Percentiles rank a stretch among this genome's conserved stretches.
These are phyloP conservation scores for Zalaria sp. DNA, from an alignment of 2,329 filamentous ascomycete species.

Conservation along the genomic window DNA sequence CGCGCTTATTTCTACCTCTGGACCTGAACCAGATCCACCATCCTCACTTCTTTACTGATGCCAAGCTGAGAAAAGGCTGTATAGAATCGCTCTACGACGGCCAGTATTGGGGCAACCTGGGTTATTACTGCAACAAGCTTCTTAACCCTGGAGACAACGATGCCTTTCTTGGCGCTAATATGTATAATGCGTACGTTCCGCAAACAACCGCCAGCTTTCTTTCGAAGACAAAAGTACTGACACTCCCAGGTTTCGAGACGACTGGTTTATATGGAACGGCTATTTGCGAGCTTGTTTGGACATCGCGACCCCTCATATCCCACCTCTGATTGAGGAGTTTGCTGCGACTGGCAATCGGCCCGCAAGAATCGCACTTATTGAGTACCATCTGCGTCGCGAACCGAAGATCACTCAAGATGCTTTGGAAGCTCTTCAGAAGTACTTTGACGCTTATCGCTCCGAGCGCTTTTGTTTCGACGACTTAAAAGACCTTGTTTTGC, in stretches of 20 bases:
- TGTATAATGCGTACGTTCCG: background rate
- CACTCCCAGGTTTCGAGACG: background rate
- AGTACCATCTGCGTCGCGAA: background rate
- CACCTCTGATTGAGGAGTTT: background rate
- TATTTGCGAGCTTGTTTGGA: constrained; percentile 2
- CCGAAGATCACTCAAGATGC: background rate
- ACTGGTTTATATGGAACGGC: constrained; percentile 3
- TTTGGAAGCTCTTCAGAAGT: constrained; percentile 1
- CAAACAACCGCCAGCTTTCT: background rate
- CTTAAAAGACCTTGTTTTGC: constrained; percentile 3
- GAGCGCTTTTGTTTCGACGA: constrained; percentile 5
- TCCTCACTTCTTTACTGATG: background rate
- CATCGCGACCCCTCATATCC: background rate
- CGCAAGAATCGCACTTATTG: constrained; percentile 3
- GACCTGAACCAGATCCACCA: too few relatives aligned
- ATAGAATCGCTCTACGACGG: constrained; percentile 1
- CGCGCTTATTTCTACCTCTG: too few relatives aligned
- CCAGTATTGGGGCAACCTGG: background rate
- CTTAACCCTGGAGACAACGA: too few relatives aligned
- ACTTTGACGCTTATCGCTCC: constrained; percentile 3
- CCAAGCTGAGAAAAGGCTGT: background rate
- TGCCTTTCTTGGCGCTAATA: background rate
- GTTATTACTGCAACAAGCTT: too few relatives aligned
- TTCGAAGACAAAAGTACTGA: background rate
- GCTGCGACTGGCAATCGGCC: constrained; percentile 2